Evolutionary conservation across 2,329 filamentous ascomycete genomes (phyloP).

Genomic region (Fusarium luffae): DNA sequence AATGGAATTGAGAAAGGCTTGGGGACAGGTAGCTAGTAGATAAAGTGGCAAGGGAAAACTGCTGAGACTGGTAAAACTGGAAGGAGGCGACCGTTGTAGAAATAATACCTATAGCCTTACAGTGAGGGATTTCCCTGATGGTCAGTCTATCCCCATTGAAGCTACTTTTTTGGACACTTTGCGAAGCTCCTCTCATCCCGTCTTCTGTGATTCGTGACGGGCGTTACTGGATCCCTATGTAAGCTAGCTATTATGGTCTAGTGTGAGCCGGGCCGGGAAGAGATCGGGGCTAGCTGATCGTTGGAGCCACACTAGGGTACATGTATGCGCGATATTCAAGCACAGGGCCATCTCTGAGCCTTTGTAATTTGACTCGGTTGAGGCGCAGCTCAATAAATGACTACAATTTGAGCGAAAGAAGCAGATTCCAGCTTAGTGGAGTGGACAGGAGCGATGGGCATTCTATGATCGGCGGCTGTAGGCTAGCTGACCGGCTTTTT

Average conservation of each 20-base stretch:
- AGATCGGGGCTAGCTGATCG: background rate
- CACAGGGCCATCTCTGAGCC: background rate
- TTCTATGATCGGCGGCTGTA: background rate
- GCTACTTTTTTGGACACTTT: background rate
- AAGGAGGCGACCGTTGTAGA: background rate
- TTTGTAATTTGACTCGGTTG: background rate
- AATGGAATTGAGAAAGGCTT: background rate
- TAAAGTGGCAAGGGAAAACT: accelerated
- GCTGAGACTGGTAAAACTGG: background rate
- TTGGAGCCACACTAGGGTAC: background rate
- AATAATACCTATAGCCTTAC: accelerated
- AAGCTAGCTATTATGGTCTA: background rate
- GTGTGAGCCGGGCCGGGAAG: background rate
- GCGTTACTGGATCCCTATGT: background rate
- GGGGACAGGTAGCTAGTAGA: background rate
- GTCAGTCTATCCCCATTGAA: background rate
- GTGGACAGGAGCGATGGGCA: background rate
- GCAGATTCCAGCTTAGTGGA: background rate
- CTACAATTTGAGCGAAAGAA: background rate
- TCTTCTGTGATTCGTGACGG: background rate
- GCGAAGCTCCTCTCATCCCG: background rate
- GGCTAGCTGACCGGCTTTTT: background rate
- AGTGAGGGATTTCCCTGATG: background rate
- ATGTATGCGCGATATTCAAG: background rate
- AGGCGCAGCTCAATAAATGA: background rate